Conservation (phyloP, 139 green algal species). For the Micractinium conductrix region DNA sequence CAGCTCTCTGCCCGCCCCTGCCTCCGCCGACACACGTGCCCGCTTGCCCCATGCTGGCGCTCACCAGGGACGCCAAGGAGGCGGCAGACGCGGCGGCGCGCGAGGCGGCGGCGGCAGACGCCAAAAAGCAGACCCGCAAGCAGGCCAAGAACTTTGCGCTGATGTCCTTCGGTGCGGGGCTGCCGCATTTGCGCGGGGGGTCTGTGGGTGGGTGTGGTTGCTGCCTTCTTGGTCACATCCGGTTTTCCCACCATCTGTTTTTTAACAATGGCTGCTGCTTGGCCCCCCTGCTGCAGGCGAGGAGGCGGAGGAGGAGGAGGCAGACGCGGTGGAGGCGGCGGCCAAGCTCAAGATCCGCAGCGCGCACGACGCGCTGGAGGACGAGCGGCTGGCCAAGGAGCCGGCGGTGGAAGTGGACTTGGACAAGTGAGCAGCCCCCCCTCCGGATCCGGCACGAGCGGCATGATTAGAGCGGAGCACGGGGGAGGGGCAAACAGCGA, state of each 20-base stretch:
- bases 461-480: too few species aligned
- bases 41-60: too few species aligned
- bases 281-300: constrained; percentile 50
- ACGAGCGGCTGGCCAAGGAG: constrained; percentile 52
- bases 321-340: constrained; percentile 37
- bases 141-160: constrained; percentile 80
- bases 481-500: too few species aligned
- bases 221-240: too few species aligned
- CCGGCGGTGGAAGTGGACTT: constrained; percentile 43
- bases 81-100: constrained; percentile 3
- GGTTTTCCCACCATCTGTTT: too few species aligned
- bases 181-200: too few species aligned
- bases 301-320: constrained; percentile 56
- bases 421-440: constrained; percentile 16
- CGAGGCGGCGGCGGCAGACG: constrained; percentile 24
- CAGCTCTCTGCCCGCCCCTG: neutral
- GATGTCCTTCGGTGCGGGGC: constrained; percentile 87
- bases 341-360: constrained; percentile 63
- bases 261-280: too few species aligned
- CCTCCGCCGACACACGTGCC: too few species aligned
- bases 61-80: constrained; percentile 44
- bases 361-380: constrained; percentile 75
- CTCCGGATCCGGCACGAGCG: too few species aligned
- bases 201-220: too few species aligned
- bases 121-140: constrained; percentile 49